A percentile compares a stretch with the other conserved stretches of the same genome.
Conservation (phyloP, 2,329 filamentous ascomycete species). For the Fusarium euwallaceae region DNA sequence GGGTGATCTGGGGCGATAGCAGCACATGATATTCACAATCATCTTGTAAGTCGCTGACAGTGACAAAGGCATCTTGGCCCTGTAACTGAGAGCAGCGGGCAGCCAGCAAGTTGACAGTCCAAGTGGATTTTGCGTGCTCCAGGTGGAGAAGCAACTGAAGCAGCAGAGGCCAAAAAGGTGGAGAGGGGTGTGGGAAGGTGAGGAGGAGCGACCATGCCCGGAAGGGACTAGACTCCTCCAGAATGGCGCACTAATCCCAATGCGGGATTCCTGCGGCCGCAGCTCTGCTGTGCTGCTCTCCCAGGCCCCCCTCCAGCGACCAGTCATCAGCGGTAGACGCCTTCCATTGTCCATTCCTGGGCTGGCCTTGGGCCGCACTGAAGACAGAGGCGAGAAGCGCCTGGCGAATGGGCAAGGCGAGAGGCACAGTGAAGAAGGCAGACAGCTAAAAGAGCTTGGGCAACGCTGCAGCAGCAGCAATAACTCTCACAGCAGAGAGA, state of each 20-base stretch:
- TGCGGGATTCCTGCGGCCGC: conserved; percentile 35
- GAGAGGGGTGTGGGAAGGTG: conserved; percentile 28
- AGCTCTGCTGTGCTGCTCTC: conserved; percentile 25
- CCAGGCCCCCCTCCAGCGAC: conserved; percentile 23
- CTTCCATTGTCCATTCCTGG: conserved; percentile 26
- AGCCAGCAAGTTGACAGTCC: conserved; percentile 31
- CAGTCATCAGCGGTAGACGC: conserved; percentile 12
- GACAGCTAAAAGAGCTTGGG: conserved; percentile 17
- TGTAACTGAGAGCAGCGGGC: conserved; percentile 23
- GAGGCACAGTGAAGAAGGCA: conserved; percentile 14
- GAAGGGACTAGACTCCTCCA: background rate
- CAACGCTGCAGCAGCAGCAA: conserved; percentile 23
- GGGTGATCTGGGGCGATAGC: background rate
- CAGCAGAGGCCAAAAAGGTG: conserved; percentile 15
- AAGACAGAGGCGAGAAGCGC: background rate
- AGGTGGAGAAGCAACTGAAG: conserved; percentile 36
- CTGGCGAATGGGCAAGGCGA: conserved; percentile 2
- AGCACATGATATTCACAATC: conserved; percentile 14
- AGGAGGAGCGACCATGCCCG: conserved; percentile 8
- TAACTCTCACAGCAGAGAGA: conserved; percentile 17
- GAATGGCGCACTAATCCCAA: conserved; percentile 20
- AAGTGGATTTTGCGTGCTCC: conserved; percentile 36
- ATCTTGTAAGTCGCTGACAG: conserved; percentile 14
- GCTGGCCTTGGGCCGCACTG: conserved; percentile 12
- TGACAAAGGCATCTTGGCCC: conserved; percentile 19